Evolutionary conservation across 169 alveolate genomes (phyloP), one percentile per base, ranked within the genome.

Genomic region (Perkinsus marinus): DNA sequence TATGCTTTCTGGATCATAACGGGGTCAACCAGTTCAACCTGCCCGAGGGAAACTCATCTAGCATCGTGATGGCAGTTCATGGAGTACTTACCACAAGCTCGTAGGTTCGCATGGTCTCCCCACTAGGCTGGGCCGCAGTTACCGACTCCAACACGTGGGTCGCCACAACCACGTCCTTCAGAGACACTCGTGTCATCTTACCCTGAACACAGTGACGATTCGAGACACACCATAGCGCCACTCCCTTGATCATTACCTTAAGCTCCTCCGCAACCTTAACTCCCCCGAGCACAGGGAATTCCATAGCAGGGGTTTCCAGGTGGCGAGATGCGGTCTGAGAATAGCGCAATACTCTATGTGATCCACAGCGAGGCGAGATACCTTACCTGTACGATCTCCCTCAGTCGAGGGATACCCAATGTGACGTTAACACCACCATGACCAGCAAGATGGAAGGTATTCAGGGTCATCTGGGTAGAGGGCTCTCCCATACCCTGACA

Each of bases 391-490:
- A 99, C 94, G 89, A 99, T 96, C 95, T 99, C 99, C 92, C 98
- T 97, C 91, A 99, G 95, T 92, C 99, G 96, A 26, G 99, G 99
- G 68, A 99, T 98, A 93, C 99, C 99, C 93, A 99, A 95, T 6
- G 99, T 99, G 47, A 99, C 99, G 95, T 99, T 99, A 39, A 98
- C 99, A 19, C 99, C 99, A 26, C 99, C 99, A 93, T 98, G 99
- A 0, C 99, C 99, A 3, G 99, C 99, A 94, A 99, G 96, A 96
- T 99, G 99, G 97, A 99, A 99, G 38, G 99, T 99, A 95, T 99
- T 99, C 90, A 99, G 95, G 13, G 99, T 99, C 99, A 99, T 98
- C 95, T 99, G 99, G 37, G 99, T 99, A 39, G 99, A 98, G 0
- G 99, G 99, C 92, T 99, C 99, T 39, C 99, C 99, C 47, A 99